Conservation (phyloP, 1,284 basidiomycete genomes). For the Moesziomyces antarcticus region DNA sequence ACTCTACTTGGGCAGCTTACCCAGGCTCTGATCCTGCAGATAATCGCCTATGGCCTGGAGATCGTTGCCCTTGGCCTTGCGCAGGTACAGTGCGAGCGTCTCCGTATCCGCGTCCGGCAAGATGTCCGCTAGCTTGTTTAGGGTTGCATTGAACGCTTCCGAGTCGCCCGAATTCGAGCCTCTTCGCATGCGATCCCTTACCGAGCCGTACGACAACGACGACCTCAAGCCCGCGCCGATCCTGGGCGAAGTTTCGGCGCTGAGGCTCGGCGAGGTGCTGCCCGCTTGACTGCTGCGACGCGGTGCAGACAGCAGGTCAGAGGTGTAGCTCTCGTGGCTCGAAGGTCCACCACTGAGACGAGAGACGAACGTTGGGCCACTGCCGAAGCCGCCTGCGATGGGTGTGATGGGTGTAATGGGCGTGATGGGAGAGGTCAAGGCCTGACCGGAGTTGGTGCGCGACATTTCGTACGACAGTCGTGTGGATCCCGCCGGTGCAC, state of each 20-base stretch:
- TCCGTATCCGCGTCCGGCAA: conserved; percentile 54
- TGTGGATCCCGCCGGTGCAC: conserved; percentile 11
- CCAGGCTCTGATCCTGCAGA: conserved; percentile 52
- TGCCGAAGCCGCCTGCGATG: conserved; percentile 7
- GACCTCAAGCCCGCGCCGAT: conserved; percentile 7
- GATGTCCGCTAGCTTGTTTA: conserved; percentile 55
- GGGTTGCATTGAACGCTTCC: conserved; percentile 36
- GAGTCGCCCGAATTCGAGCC: conserved; percentile 16
- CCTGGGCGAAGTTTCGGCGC: conserved; percentile 6
- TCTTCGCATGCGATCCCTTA: conserved; percentile 30
- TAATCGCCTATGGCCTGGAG: conserved; percentile 59
- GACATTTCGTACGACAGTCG: conserved; percentile 12
- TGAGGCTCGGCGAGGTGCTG: conserved; percentile 8
- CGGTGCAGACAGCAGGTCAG: conserved; percentile 12
- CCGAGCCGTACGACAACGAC: conserved; percentile 36
- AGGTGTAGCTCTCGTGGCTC: conserved; percentile 22
- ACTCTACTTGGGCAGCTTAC: conserved; percentile 20
- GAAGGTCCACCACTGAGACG: conserved; percentile 27
- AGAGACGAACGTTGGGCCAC: conserved; percentile 30
- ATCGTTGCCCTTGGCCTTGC: conserved; percentile 56
- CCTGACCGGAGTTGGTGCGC: conserved; percentile 15
- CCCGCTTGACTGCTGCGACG: conserved; percentile 17
- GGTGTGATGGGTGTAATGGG: conserved; percentile 30
- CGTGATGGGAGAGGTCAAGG: conserved; percentile 8
- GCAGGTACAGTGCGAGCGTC: conserved; percentile 49